These are phyloP conservation scores for Prunus fruticosa DNA, from an alignment of 306 rosid genomes.

Conservation along the genomic window DNA sequence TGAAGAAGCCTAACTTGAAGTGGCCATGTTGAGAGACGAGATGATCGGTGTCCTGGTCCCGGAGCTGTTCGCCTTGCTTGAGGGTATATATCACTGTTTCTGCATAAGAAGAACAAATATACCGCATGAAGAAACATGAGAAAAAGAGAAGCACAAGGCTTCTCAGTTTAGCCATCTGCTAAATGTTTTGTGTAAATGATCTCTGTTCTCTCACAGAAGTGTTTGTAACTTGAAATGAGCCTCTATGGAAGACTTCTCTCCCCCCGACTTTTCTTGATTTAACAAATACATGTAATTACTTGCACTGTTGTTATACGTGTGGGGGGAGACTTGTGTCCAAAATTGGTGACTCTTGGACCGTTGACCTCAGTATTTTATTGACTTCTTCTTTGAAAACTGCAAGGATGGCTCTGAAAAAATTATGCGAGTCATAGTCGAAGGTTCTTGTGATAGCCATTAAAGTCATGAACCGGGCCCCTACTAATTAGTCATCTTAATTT, in stretches of 20 bases:
- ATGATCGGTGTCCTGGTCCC: not conserved
- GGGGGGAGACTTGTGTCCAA: not conserved
- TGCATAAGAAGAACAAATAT: not conserved
- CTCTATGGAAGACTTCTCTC: not conserved
- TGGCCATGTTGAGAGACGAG: slow-evolving; percentile 17
- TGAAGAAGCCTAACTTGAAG: slow-evolving; percentile 28
- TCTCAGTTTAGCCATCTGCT: slow-evolving; percentile 1
- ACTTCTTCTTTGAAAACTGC: not conserved
- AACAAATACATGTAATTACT: fast-evolving
- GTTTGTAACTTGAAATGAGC: not conserved
- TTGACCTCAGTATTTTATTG: not conserved
- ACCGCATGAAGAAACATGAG: not conserved
- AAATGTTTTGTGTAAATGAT: not conserved
- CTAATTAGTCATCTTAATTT: not conserved
- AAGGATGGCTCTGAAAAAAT: not conserved
- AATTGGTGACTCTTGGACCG: not conserved
- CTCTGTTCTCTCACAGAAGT: not conserved
- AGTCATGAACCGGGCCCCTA: not conserved
- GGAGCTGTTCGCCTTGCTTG: slow-evolving; percentile 23
- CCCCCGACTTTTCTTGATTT: not conserved
- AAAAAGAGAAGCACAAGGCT: not conserved
- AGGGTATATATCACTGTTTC: not conserved
- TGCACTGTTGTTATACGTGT: not conserved
- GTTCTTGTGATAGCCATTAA: not conserved
- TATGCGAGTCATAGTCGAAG: not conserved